Conservation (phyloP, 352 stramenopile species). For the Phytophthora agathidicida region DNA sequence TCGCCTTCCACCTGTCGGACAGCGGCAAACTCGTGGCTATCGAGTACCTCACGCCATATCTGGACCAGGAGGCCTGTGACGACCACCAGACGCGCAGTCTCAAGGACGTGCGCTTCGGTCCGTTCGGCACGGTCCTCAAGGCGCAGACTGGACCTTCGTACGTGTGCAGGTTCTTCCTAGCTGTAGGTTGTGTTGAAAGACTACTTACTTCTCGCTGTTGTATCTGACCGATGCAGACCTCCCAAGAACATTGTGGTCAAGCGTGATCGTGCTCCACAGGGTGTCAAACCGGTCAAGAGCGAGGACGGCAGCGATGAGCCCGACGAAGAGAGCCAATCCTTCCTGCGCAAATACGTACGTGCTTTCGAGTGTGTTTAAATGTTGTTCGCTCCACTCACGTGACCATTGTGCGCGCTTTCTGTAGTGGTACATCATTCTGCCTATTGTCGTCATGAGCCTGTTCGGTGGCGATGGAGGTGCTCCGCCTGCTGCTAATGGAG, state of each 20-base stretch:
- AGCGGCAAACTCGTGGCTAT: constrained; percentile 79
- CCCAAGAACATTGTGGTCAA: constrained; percentile 68
- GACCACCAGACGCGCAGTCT: constrained; percentile 65
- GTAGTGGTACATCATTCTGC: constrained; percentile 88
- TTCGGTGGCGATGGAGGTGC: constrained; percentile 60
- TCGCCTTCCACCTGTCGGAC: constrained; percentile 84
- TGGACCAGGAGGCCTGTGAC: constrained; percentile 41
- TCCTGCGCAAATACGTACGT: constrained; percentile 88
- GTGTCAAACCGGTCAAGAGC: constrained; percentile 71
- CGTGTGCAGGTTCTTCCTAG: constrained; percentile 12
- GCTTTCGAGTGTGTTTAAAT: not conserved
- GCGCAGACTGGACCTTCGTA: constrained; percentile 70
- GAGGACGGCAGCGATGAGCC: constrained; percentile 62
- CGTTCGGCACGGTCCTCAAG: constrained; percentile 63
- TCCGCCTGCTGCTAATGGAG: constrained; percentile 38
- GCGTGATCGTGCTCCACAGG: constrained; percentile 68
- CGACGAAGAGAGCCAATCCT: constrained; percentile 75
- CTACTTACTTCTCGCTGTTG: not conserved
- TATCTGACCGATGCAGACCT: constrained; percentile 34
- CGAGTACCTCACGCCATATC: constrained; percentile 78
- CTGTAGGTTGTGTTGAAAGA: not conserved
- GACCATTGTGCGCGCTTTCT: constrained; percentile 10
- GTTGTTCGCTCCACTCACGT: constrained; percentile 2
- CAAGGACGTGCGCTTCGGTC: constrained; percentile 63
- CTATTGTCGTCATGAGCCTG: constrained; percentile 78